A percentile compares a stretch with the other conserved stretches of the same genome.
phyloP scores from a whole-genome alignment of 768 basidiomycete species.

The Phaeotremella skinneri region DNA sequence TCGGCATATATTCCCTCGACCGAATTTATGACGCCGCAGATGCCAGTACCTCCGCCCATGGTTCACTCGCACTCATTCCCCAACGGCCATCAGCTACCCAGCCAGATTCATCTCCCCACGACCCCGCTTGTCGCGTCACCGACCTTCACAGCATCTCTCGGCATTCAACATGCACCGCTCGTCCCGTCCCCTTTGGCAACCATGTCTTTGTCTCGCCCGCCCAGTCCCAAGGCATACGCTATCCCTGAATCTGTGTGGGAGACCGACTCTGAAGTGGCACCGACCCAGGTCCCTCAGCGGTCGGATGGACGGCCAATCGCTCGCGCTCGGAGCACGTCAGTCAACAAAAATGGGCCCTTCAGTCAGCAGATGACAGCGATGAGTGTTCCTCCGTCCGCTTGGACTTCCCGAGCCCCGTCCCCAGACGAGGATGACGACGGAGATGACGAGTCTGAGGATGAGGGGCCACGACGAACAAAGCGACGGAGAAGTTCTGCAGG shows the following conservation, averaged over 20 bases:
- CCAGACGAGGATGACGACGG: slow-evolving; percentile 44
- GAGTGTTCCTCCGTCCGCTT: slow-evolving; percentile 34
- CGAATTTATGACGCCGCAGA: slow-evolving; percentile 6
- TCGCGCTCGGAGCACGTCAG: slow-evolving; percentile 36
- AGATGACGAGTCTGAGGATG: slow-evolving; percentile 36
- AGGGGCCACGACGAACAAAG: slow-evolving; percentile 36
- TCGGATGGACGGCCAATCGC: slow-evolving; percentile 34
- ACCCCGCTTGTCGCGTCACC: slow-evolving; percentile 37
- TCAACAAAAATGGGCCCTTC: slow-evolving; percentile 29
- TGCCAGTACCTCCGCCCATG: slow-evolving; percentile 40
- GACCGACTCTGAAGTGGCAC: slow-evolving; percentile 8
- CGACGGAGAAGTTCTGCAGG: slow-evolving; percentile 41
- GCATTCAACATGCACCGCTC: slow-evolving; percentile 38
- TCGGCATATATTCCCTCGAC: slow-evolving; percentile 3
- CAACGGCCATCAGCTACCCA: slow-evolving; percentile 46
- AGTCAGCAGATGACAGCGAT: slow-evolving; percentile 25
- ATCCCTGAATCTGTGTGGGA: slow-evolving; percentile 32
- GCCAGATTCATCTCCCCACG: slow-evolving; percentile 35
- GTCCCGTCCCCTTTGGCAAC: slow-evolving; percentile 45
- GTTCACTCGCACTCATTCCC: slow-evolving; percentile 52
- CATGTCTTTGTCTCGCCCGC: slow-evolving; percentile 42
- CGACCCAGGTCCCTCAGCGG: slow-evolving; percentile 2
- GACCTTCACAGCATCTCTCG: slow-evolving; percentile 28
- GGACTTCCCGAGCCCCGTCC: slow-evolving; percentile 32
- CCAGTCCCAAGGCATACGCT: slow-evolving; percentile 29